phyloP scores from a whole-genome alignment of 257 asterid genomes.

The Ilex asprella region DNA sequence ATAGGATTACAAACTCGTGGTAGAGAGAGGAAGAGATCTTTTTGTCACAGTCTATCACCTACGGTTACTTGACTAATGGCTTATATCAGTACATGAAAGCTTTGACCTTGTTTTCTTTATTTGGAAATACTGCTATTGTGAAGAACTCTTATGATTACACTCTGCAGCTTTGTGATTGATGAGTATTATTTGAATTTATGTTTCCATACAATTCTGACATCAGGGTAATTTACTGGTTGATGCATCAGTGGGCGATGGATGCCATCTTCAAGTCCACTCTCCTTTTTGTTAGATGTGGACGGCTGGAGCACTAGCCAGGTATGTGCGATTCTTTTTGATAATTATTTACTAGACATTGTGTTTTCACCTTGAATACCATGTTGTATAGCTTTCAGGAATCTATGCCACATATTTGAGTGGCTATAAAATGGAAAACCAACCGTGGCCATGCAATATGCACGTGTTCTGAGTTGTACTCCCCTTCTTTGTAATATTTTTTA shows the following conservation, averaged over 20 bases:
- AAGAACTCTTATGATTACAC: background rate
- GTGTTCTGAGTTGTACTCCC: too few species aligned
- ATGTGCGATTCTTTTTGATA: conserved; percentile 18
- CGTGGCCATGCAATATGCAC: too few species aligned
- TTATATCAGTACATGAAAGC: too few species aligned
- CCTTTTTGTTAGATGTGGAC: conserved; percentile 55
- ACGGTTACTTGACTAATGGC: too few species aligned
- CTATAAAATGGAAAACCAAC: too few species aligned
- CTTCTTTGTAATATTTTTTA: too few species aligned
- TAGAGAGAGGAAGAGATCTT: too few species aligned
- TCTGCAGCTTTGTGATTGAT: background rate
- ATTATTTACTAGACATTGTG: conserved; percentile 10
- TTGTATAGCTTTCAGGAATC: too few species aligned
- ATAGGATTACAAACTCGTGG: too few species aligned
- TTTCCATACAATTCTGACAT: conserved; percentile 65
- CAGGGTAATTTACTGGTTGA: conserved; percentile 98
- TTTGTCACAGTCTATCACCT: too few species aligned
- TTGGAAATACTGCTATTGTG: background rate
- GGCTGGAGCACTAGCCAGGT: conserved; percentile 72
- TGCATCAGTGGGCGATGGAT: conserved; percentile 95
- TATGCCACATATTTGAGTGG: too few species aligned
- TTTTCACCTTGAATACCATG: conserved; percentile 11
- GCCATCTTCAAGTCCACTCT: conserved; percentile 61
- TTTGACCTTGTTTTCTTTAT: too few species aligned
- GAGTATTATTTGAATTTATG: conserved; percentile 47